Conservation (phyloP, 2,329 filamentous ascomycete genomes). For the Aschersonia sp. region DNA sequence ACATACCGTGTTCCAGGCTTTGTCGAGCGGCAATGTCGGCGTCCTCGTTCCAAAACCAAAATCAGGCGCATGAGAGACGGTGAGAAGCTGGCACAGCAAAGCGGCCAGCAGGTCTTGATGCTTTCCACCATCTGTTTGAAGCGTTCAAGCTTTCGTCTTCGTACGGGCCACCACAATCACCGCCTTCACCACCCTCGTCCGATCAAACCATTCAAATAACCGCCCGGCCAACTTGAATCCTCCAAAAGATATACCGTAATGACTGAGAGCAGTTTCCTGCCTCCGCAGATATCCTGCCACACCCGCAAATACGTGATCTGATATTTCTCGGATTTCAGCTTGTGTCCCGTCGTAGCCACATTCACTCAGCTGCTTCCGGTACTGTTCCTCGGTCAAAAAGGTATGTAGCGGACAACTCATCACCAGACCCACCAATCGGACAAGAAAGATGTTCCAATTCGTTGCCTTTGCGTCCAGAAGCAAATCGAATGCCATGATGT, state of each 20-base stretch:
- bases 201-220: constrained; percentile 23
- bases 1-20: too few species aligned
- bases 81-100: too few species aligned
- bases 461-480: constrained; percentile 20
- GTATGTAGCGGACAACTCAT: constrained; percentile 33
- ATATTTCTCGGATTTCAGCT: constrained; percentile 35
- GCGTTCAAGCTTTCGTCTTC: not conserved
- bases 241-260: constrained; percentile 8
- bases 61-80: too few species aligned
- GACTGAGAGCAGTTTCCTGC: constrained; percentile 15
- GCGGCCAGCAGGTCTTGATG: too few species aligned
- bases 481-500: constrained; percentile 41
- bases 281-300: constrained; percentile 27
- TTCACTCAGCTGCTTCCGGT: constrained; percentile 25
- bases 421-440: constrained; percentile 28
- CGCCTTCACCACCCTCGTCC: constrained; percentile 18
- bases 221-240: constrained; percentile 21
- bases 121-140: too few species aligned
- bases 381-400: constrained; percentile 30
- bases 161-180: constrained; percentile 18
- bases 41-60: too few species aligned
- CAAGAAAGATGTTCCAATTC: constrained; percentile 13
- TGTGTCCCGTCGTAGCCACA: constrained; percentile 28
- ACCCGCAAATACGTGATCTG: constrained; percentile 34
- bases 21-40: too few species aligned